Percentiles rank a stretch among this genome's conserved stretches.
phyloP scores from a whole-genome alignment of 2,329 filamentous ascomycete genomes.

The Hypoxylon sp. region DNA sequence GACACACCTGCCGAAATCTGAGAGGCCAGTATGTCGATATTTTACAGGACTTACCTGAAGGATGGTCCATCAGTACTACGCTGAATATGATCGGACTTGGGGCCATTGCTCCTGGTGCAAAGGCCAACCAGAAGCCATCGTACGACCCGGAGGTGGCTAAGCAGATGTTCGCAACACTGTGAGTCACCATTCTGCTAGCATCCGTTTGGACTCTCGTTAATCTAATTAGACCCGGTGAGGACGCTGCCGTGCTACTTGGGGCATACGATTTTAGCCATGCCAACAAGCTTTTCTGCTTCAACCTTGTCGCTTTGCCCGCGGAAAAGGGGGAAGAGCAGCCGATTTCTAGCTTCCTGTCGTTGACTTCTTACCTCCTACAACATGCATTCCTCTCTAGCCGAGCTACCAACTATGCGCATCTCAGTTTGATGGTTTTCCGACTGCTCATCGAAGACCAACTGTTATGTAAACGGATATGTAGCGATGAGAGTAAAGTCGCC shows the following conservation, averaged over 20 bases:
- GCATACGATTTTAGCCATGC: conserved; percentile 94
- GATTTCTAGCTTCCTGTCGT: conserved; percentile 84
- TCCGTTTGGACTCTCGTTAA: conserved; percentile 47
- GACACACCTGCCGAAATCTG: conserved; percentile 75
- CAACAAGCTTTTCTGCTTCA: conserved; percentile 95
- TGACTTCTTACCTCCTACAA: conserved; percentile 92
- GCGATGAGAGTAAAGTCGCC: conserved; percentile 76
- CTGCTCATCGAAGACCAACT: conserved; percentile 87
- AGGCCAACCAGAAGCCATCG: conserved; percentile 67
- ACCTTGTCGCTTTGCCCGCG: conserved; percentile 74
- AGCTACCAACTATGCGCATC: conserved; percentile 83
- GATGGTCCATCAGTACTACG: conserved; percentile 86
- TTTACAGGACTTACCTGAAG: conserved; percentile 89
- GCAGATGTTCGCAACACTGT: conserved; percentile 83
- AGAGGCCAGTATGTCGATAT: conserved; percentile 84
- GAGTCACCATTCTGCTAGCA: conserved; percentile 56
- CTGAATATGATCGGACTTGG: conserved; percentile 88
- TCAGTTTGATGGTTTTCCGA: conserved; percentile 86
- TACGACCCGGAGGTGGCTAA: conserved; percentile 85
- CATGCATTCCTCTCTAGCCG: conserved; percentile 88
- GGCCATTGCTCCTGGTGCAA: conserved; percentile 76
- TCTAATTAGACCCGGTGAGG: conserved; percentile 75
- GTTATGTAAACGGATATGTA: conserved; percentile 86
- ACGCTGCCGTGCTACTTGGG: conserved; percentile 83
- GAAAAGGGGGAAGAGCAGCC: conserved; percentile 78